These are phyloP conservation scores for Entomortierella lignicola DNA, from an alignment of 192 early-diverging fungal genomes.

Conservation along the genomic window DNA sequence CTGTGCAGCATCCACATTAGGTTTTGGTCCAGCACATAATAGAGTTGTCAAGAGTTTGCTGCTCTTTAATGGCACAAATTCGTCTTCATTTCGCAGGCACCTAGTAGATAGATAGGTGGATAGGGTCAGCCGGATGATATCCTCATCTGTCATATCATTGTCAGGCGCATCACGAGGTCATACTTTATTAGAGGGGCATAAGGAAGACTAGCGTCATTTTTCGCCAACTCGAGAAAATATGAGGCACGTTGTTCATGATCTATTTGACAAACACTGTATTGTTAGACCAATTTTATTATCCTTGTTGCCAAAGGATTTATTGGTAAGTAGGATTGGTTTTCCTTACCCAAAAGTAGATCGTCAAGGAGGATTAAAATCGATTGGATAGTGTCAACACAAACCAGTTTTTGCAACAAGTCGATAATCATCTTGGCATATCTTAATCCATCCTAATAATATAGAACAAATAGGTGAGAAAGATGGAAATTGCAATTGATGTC, in stretches of 20 bases:
- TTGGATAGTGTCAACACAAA: constrained; percentile 89
- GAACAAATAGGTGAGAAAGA: too few species aligned
- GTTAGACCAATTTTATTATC: too few species aligned
- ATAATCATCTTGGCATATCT: constrained; percentile 79
- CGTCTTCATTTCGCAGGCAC: constrained; percentile 85
- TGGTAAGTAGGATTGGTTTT: too few species aligned
- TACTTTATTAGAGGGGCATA: constrained; percentile 66
- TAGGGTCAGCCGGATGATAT: neutral
- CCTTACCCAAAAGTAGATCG: constrained; percentile 77
- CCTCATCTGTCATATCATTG: neutral
- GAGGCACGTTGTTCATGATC: constrained; percentile 62
- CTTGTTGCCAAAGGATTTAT: too few species aligned
- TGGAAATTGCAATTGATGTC: too few species aligned
- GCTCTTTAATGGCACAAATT: constrained; percentile 86
- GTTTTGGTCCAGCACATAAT: constrained; percentile 58
- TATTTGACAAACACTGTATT: neutral
- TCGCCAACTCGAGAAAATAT: constrained; percentile 53
- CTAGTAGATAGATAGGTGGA: constrained; percentile 39
- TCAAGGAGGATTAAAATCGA: constrained; percentile 88
- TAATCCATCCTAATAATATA: constrained; percentile 31
- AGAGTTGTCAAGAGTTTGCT: constrained; percentile 85
- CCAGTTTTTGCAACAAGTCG: constrained; percentile 76
- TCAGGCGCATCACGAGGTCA: neutral
- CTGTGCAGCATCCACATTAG: constrained; percentile 59
- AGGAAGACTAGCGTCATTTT: constrained; percentile 45